Conservation (phyloP, 164 flowering plant species). For the Stephania cephalantha region DNA sequence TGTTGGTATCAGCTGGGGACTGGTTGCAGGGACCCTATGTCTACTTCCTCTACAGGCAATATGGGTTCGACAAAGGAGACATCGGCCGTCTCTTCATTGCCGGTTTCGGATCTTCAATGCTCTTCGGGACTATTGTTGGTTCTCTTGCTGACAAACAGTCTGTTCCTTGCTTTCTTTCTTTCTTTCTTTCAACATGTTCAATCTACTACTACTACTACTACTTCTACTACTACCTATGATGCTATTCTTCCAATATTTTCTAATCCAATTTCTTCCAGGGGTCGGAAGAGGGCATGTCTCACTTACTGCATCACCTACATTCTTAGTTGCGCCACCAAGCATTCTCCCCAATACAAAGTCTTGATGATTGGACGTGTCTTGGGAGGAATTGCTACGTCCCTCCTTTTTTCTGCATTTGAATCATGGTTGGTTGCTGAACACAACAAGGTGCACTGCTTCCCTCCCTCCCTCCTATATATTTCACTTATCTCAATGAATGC, state of each 20-base stretch:
- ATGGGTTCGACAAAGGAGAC: conserved; percentile 90
- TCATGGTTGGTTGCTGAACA: conserved; percentile 99
- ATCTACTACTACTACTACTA: not conserved
- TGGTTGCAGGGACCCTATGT: conserved; percentile 66
- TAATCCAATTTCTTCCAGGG: conserved; percentile 39
- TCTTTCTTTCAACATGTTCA: too few species aligned
- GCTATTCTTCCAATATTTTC: not conserved
- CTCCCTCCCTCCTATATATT: not conserved
- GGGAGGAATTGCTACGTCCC: conserved; percentile 98
- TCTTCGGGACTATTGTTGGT: conserved; percentile 97
- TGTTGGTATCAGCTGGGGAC: conserved; percentile 64
- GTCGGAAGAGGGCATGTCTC: conserved; percentile 92
- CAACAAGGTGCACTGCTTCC: conserved; percentile 68
- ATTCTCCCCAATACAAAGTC: conserved; percentile 84
- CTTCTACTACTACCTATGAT: not conserved
- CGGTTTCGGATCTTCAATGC: conserved; percentile 97
- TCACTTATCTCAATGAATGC: too few species aligned
- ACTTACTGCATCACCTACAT: conserved; percentile 97
- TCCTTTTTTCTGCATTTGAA: conserved; percentile 94
- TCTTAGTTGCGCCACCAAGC: conserved; percentile 94
- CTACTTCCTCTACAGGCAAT: conserved; percentile 27
- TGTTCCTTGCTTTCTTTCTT: conserved; percentile 13
- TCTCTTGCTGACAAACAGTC: conserved; percentile 98
- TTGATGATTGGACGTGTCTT: conserved; percentile 91
- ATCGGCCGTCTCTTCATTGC: conserved; percentile 97